Evolutionary conservation across 75 land plant genomes (phyloP).

Genomic region (Cryptomeria japonica): DNA sequence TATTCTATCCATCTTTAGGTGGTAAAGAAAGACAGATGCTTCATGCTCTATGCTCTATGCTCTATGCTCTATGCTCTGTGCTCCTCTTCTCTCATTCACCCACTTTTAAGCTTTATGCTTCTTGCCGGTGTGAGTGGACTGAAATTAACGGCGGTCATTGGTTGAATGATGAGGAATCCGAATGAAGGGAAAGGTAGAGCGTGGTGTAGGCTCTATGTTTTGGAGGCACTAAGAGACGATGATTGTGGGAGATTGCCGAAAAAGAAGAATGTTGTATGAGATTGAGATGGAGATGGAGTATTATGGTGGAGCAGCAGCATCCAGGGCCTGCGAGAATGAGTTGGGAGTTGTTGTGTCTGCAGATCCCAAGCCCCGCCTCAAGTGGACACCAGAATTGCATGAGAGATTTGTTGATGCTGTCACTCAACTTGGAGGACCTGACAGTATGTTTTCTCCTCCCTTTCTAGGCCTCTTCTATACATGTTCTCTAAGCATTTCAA

Average conservation of each 20-base stretch:
- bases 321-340: neutral
- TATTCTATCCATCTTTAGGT: neutral
- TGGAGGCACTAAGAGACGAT: too few species aligned
- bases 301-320: neutral
- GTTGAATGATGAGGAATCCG: neutral
- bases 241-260: too few species aligned
- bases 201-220: too few species aligned
- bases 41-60: neutral
- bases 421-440: constrained; percentile 19
- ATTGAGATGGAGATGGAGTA: neutral
- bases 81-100: neutral
- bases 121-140: neutral
- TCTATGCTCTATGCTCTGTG: neutral
- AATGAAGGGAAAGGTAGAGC: neutral
- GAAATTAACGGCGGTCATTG: neutral
- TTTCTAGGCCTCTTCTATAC: too few species aligned
- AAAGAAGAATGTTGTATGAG: neutral
- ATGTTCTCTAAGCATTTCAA: neutral
- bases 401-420: constrained; percentile 24
- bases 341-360: constrained; percentile 15
- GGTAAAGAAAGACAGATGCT: neutral
- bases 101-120: neutral
- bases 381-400: constrained; percentile 24
- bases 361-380: constrained; percentile 22
- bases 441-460: neutral